These are phyloP conservation scores for Phytopythium aichiense DNA, from an alignment of 352 stramenopile species.

Conservation along the genomic window DNA sequence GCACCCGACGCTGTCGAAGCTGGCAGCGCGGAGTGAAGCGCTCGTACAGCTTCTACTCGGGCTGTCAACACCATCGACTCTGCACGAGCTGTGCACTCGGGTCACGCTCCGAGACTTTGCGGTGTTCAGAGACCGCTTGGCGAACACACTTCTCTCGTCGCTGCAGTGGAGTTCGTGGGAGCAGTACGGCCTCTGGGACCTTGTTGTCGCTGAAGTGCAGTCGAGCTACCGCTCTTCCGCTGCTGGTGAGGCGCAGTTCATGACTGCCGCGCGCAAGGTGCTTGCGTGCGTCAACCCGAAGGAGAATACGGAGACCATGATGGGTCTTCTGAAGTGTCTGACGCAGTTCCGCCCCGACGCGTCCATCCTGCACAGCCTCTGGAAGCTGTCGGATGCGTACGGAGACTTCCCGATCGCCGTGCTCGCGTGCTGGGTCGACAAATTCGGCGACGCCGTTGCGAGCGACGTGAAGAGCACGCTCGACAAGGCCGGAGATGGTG, in stretches of 20 bases:
- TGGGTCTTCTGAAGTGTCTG: conserved; percentile 70
- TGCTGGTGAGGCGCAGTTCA: conserved; percentile 48
- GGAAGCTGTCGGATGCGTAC: conserved; percentile 62
- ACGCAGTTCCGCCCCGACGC: conserved; percentile 63
- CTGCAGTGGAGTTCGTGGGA: conserved; percentile 83
- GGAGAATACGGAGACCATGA: conserved; percentile 69
- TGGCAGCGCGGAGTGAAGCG: conserved; percentile 55
- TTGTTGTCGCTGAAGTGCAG: conserved; percentile 67
- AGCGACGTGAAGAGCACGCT: conserved; percentile 49
- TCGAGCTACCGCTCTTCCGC: conserved; percentile 15
- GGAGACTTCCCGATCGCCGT: conserved; percentile 66
- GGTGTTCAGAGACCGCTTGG: conserved; percentile 62
- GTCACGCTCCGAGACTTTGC: conserved; percentile 75
- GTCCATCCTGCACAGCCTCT: conserved; percentile 68
- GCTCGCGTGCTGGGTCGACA: conserved; percentile 67
- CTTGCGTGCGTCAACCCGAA: conserved; percentile 68
- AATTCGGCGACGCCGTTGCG: conserved; percentile 55
- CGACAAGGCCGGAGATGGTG: conserved; percentile 22
- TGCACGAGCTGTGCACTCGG: conserved; percentile 52
- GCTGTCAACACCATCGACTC: conserved; percentile 54
- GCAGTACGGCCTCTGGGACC: conserved; percentile 77
- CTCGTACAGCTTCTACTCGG: conserved; percentile 65
- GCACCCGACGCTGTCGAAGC: conserved; percentile 53
- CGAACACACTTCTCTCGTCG: conserved; percentile 70
- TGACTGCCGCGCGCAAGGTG: conserved; percentile 73